These are phyloP conservation scores for Aspergillus aculeatus DNA, from an alignment of 2,329 filamentous ascomycete genomes.

Conservation along the genomic window DNA sequence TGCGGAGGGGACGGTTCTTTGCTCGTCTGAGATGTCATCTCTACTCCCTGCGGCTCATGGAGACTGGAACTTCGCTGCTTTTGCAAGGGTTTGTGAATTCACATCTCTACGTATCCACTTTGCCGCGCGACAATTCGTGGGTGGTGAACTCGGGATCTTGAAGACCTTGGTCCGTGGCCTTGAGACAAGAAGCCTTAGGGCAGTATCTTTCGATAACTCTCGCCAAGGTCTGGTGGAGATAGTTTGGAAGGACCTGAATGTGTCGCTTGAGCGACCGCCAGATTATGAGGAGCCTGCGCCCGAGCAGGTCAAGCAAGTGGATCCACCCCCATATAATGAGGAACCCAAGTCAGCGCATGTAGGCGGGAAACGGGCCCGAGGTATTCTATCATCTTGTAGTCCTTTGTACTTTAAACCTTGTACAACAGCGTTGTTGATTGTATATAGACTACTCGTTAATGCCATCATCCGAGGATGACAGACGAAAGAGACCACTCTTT, in stretches of 20 bases:
- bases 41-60: slow-evolving; percentile 10
- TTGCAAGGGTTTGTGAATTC: slow-evolving; percentile 20
- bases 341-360: slow-evolving; percentile 5
- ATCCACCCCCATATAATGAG: slow-evolving; percentile 18
- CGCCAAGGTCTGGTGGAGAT: slow-evolving; percentile 16
- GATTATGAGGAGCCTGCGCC: slow-evolving; percentile 14
- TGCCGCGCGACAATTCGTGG: slow-evolving; percentile 16
- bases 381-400: slow-evolving; percentile 13
- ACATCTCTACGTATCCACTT: slow-evolving; percentile 18
- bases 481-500: slow-evolving; percentile 18
- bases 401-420: slow-evolving; percentile 5
- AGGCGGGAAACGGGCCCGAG: slow-evolving; percentile 19
- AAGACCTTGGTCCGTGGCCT: slow-evolving; percentile 13
- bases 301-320: slow-evolving; percentile 9
- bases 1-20: slow-evolving; percentile 16
- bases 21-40: slow-evolving; percentile 14
- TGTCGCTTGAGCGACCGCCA: slow-evolving; percentile 16
- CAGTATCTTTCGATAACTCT: slow-evolving; percentile 13
- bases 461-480: slow-evolving; percentile 11
- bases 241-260: slow-evolving; percentile 15
- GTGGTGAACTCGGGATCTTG: slow-evolving; percentile 15
- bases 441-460: slow-evolving; percentile 15
- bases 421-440: slow-evolving; percentile 14
- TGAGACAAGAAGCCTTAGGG: slow-evolving; percentile 11
- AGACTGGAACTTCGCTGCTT: slow-evolving; percentile 13